Evolutionary conservation across 108 stramenopile species (phyloP).

Genomic region (Skeletonema menzelii): DNA sequence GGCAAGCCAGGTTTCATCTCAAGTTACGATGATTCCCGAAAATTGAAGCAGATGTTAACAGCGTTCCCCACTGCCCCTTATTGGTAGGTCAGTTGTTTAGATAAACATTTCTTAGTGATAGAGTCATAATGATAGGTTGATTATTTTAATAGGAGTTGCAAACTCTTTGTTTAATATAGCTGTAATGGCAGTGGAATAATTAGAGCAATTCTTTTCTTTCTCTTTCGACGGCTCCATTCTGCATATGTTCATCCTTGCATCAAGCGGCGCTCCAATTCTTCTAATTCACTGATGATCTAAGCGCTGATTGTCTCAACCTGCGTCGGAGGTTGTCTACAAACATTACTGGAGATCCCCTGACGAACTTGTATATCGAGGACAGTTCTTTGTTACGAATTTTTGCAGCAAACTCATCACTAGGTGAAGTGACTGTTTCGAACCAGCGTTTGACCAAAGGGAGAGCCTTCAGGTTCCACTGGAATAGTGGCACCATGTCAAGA

Average conservation of each 20-base stretch:
- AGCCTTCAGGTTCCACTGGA: background rate
- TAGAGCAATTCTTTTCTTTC: background rate
- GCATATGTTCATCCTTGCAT: background rate
- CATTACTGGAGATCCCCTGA: background rate
- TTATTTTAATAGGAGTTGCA: background rate
- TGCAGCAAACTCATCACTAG: background rate
- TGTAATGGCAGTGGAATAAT: background rate
- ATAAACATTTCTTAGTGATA: background rate
- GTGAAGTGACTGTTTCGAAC: background rate
- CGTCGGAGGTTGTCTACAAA: background rate
- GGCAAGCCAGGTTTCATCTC: conserved; percentile 71
- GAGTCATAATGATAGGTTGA: background rate
- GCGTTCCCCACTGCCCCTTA: conserved; percentile 78
- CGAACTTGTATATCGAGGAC: background rate
- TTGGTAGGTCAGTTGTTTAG: conserved; percentile 38
- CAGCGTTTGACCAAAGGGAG: background rate
- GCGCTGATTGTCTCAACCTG: background rate
- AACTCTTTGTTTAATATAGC: background rate
- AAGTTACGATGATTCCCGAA: conserved; percentile 67
- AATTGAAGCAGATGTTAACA: conserved; percentile 74
- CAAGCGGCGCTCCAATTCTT: background rate
- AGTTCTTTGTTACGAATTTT: background rate
- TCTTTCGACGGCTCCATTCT: background rate
- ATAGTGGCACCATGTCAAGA: background rate
- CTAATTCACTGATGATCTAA: background rate